Percentiles rank a stretch among this genome's conserved stretches.
Evolutionary conservation across 2,329 filamentous ascomycete species (phyloP).

Genomic region (Diaporthe nobilis): DNA sequence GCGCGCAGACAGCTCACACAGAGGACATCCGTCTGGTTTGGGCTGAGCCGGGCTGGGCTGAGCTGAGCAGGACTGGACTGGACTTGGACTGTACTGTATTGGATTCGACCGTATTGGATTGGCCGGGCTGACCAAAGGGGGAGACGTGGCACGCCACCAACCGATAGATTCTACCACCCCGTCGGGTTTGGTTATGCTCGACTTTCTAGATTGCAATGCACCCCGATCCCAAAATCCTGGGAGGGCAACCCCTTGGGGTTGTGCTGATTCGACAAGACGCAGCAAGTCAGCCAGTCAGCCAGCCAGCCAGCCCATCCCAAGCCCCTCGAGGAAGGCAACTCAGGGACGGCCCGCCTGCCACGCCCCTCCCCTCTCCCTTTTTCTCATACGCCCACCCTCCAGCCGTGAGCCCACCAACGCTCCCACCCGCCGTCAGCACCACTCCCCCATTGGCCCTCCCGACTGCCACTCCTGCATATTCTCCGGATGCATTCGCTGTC

Average conservation of each 20-base stretch:
- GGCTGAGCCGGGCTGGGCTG: background rate
- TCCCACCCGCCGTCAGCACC: conserved; percentile 12
- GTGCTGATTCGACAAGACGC: background rate
- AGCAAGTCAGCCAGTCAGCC: background rate
- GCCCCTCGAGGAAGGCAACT: background rate
- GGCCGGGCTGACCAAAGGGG: background rate
- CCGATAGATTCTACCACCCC: conserved; percentile 17
- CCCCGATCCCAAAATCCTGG: background rate
- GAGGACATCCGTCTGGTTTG: background rate
- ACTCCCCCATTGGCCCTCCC: conserved; percentile 21
- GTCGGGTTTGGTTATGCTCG: conserved; percentile 10
- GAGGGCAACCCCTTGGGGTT: background rate
- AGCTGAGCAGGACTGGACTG: background rate
- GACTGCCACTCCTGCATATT: conserved; percentile 19
- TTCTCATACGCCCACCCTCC: background rate
- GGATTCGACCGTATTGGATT: background rate
- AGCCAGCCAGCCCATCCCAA: background rate
- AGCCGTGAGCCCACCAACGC: background rate
- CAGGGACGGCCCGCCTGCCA: conserved; percentile 38
- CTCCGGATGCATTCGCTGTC: conserved; percentile 27
- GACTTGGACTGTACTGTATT: background rate
- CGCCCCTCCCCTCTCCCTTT: conserved; percentile 11
- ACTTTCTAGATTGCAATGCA: background rate
- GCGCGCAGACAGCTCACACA: background rate
- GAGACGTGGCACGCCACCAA: conserved; percentile 25